These are phyloP conservation scores for Starmerella scarabaei DNA, from an alignment of 805 yeast species.

Conservation along the genomic window DNA sequence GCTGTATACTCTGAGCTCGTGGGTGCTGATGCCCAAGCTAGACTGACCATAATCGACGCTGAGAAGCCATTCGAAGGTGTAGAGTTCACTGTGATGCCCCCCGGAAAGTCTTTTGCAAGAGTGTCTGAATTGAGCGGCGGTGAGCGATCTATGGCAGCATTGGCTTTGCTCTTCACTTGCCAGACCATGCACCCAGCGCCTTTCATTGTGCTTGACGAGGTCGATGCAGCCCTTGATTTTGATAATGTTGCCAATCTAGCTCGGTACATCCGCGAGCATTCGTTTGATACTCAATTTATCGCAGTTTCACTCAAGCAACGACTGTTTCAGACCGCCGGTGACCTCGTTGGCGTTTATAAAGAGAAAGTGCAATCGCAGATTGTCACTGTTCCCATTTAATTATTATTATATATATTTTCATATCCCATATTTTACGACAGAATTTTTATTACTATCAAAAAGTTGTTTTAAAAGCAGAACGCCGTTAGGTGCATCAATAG, in stretches of 20 bases:
- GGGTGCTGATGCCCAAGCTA: slow-evolving; percentile 57
- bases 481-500: too few species aligned
- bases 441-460: too few species aligned
- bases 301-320: slow-evolving; percentile 84
- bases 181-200: slow-evolving; percentile 90
- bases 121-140: slow-evolving; percentile 93
- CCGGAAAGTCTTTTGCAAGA: slow-evolving; percentile 81
- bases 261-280: slow-evolving; percentile 51
- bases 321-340: slow-evolving; percentile 75
- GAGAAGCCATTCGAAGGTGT: slow-evolving; percentile 87
- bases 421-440: neutral
- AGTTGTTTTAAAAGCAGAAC: too few species aligned
- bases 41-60: slow-evolving; percentile 70
- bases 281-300: slow-evolving; percentile 61
- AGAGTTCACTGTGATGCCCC: slow-evolving; percentile 91
- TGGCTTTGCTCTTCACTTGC: slow-evolving; percentile 80
- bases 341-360: slow-evolving; percentile 84
- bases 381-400: slow-evolving; percentile 11
- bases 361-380: slow-evolving; percentile 29
- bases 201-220: slow-evolving; percentile 88
- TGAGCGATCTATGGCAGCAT: slow-evolving; percentile 90
- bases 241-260: slow-evolving; percentile 79
- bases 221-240: slow-evolving; percentile 94
- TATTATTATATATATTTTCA: neutral
- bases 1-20: slow-evolving; percentile 77